These are phyloP conservation scores for Dimargaris cristalligena DNA, from an alignment of 192 early-diverging fungal genomes.

Conservation along the genomic window DNA sequence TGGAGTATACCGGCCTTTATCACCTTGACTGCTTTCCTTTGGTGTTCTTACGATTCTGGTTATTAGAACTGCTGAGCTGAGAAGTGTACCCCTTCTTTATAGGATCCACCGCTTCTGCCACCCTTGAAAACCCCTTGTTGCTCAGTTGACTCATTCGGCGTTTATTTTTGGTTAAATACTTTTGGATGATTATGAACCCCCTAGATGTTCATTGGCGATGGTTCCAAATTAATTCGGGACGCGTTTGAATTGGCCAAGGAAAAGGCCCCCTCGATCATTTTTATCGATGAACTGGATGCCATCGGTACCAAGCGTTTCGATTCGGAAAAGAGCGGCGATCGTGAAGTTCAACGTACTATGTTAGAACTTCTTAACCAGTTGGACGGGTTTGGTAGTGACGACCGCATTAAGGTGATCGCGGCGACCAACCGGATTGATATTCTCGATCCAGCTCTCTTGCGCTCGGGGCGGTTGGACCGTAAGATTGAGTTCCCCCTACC, in stretches of 20 bases:
- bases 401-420: constrained; percentile 97
- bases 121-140: too few relatives aligned
- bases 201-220: constrained; percentile 98
- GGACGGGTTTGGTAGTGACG: constrained; percentile 90
- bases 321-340: constrained; percentile 92
- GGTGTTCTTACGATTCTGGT: too few relatives aligned
- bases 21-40: too few relatives aligned
- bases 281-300: constrained; percentile 97
- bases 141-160: too few relatives aligned
- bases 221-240: constrained; percentile 91
- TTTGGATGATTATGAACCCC: constrained; percentile 22
- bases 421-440: constrained; percentile 96
- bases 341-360: constrained; percentile 98
- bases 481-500: constrained; percentile 87
- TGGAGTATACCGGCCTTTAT: too few relatives aligned
- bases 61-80: too few relatives aligned
- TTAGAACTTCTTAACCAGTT: constrained; percentile 95
- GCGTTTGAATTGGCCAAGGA: constrained; percentile 95
- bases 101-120: too few relatives aligned
- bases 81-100: too few relatives aligned
- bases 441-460: constrained; percentile 73
- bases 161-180: constrained; percentile 21
- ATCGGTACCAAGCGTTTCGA: constrained; percentile 99
- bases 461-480: constrained; percentile 76
- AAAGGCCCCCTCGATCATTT: constrained; percentile 96